phyloP scores from a whole-genome alignment of 139 green algal species.

The Coccomyxa sp. region DNA sequence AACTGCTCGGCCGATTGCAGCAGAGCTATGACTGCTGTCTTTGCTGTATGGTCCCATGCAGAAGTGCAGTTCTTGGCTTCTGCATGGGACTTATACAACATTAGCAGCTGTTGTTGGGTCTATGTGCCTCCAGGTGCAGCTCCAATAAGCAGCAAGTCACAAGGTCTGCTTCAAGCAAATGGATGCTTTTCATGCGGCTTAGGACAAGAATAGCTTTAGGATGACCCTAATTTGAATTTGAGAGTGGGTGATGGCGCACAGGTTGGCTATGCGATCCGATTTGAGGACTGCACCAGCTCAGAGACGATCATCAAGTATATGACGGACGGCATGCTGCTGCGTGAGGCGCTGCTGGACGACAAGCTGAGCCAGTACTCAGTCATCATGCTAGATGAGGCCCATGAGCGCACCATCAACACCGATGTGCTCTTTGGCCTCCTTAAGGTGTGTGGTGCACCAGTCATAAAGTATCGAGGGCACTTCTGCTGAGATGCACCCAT shows the following conservation, averaged over 20 bases:
- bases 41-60: no score
- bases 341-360: conserved; percentile 87
- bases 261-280: conserved; percentile 97
- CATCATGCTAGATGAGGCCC: conserved; percentile 96
- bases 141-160: no score
- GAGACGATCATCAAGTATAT: conserved; percentile 93
- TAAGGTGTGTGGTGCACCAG: conserved; percentile 43
- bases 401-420: conserved; percentile 96
- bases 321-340: conserved; percentile 90
- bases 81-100: no score
- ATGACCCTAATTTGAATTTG: no score
- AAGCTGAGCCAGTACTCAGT: conserved; percentile 71
- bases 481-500: no score
- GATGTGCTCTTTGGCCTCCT: conserved; percentile 98
- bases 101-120: no score
- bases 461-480: background rate
- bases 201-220: no score
- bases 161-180: no score
- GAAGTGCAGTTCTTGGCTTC: no score
- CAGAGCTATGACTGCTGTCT: no score
- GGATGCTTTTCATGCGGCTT: no score
- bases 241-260: conserved; percentile 12
- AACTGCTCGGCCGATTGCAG: background rate
- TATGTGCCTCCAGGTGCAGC: no score
- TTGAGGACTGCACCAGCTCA: conserved; percentile 89